These are phyloP conservation scores for Exophiala phaeomuriformis DNA, from an alignment of 2,329 filamentous ascomycete genomes.

Conservation along the genomic window DNA sequence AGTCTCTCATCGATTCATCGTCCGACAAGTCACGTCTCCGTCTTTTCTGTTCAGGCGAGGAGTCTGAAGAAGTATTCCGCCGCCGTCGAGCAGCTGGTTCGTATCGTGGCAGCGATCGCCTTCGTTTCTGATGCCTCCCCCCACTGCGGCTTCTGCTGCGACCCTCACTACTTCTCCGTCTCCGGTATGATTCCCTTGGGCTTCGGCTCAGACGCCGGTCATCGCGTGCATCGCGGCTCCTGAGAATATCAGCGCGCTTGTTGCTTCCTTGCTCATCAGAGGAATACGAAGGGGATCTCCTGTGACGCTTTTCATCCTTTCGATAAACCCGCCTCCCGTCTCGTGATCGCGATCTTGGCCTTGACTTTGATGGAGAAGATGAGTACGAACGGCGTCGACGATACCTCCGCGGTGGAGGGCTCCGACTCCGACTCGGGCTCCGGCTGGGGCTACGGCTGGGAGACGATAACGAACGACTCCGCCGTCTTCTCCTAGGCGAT, in stretches of 20 bases:
- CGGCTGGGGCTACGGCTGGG: constrained; percentile 33
- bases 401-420: constrained; percentile 29
- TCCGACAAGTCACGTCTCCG: constrained; percentile 33
- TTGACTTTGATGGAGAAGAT: constrained; percentile 34
- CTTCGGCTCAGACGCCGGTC: constrained; percentile 38
- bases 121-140: constrained; percentile 36
- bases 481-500: constrained; percentile 45
- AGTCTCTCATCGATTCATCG: constrained; percentile 7
- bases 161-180: constrained; percentile 29
- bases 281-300: constrained; percentile 41
- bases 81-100: constrained; percentile 37
- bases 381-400: constrained; percentile 33
- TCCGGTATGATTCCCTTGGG: constrained; percentile 31
- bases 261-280: constrained; percentile 38
- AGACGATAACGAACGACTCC: constrained; percentile 35
- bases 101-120: constrained; percentile 42
- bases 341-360: constrained; percentile 32
- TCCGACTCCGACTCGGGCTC: no score
- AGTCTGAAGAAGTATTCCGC: constrained; percentile 39
- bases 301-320: constrained; percentile 32
- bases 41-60: constrained; percentile 38
- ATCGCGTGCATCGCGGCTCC: constrained; percentile 39
- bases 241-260: constrained; percentile 45
- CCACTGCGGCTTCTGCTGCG: constrained; percentile 29
- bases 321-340: constrained; percentile 30